phyloP scores from a whole-genome alignment of 257 asterid genomes.

The Thymus mandschuricus region DNA sequence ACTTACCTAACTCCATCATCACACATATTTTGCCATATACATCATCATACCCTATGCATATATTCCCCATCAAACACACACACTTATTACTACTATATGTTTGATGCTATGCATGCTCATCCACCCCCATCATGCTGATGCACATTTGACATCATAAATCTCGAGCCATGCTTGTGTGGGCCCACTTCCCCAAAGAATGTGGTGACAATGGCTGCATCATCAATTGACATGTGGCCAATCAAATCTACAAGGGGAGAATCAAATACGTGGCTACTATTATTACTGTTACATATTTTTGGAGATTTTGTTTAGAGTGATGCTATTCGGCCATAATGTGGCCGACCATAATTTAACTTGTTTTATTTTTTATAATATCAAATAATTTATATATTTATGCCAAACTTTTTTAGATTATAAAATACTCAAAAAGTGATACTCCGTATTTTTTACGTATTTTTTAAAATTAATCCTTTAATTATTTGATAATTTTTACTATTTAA shows the following conservation, averaged over 20 bases:
- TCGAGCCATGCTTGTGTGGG: conserved; percentile 33
- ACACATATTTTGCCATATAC: conserved; percentile 16
- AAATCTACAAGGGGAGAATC: conserved; percentile 23
- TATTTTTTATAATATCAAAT: too few species aligned
- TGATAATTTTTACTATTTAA: too few species aligned
- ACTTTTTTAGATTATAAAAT: too few species aligned
- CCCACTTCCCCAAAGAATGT: conserved; percentile 1
- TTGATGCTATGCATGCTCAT: conserved; percentile 10
- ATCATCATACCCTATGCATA: conserved; percentile 7
- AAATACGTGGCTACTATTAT: not conserved
- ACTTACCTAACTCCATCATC: conserved; percentile 34
- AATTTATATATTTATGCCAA: too few species aligned
- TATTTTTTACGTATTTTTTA: too few species aligned
- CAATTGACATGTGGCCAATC: conserved; percentile 40
- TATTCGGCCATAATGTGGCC: too few species aligned
- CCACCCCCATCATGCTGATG: conserved; percentile 45
- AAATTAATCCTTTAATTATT: too few species aligned
- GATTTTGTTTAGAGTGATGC: too few species aligned
- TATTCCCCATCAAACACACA: conserved; percentile 11
- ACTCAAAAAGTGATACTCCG: too few species aligned
- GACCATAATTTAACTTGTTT: too few species aligned
- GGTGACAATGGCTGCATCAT: conserved; percentile 24
- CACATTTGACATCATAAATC: conserved; percentile 37
- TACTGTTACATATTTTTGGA: not conserved
- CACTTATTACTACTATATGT: not conserved